These are phyloP conservation scores for Kwoniella mangroviensis DNA, from an alignment of 768 basidiomycete species.

Conservation along the genomic window DNA sequence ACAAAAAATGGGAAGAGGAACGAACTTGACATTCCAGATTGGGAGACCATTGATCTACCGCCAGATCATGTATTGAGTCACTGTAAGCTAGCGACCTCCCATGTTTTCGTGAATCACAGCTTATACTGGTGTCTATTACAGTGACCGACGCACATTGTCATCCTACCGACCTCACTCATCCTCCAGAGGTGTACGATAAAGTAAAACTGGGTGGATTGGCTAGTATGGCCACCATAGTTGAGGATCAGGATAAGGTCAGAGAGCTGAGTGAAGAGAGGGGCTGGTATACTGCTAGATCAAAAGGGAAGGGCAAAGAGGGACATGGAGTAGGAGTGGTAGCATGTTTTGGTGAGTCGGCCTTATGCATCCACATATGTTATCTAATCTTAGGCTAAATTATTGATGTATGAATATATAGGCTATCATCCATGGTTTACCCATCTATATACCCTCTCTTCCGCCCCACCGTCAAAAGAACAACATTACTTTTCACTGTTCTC, in stretches of 20 bases:
- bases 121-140: constrained; percentile 1
- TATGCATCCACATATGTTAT: neutral
- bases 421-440: constrained; percentile 95
- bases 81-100: constrained; percentile 22
- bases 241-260: constrained; percentile 74
- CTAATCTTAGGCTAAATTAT: no score
- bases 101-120: neutral
- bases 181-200: constrained; percentile 62
- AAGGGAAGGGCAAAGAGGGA: constrained; percentile 16
- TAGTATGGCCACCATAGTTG: constrained; percentile 68
- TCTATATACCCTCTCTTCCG: constrained; percentile 64
- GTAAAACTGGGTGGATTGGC: constrained; percentile 71
- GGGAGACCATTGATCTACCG: constrained; percentile 33
- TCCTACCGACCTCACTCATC: constrained; percentile 75
- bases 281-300: constrained; percentile 61
- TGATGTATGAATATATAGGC: constrained; percentile 60
- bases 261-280: constrained; percentile 65
- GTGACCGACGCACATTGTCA: constrained; percentile 90
- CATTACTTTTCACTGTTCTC: constrained; percentile 80
- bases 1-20: neutral
- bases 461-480: constrained; percentile 63
- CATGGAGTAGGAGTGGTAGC: constrained; percentile 64
- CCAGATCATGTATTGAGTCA: constrained; percentile 33
- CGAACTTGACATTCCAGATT: constrained; percentile 27
- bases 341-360: constrained; percentile 73